Base-by-base conservation (phyloP, 176 grass and related monocot genomes). In the Paspalum vaginatum region DNA sequence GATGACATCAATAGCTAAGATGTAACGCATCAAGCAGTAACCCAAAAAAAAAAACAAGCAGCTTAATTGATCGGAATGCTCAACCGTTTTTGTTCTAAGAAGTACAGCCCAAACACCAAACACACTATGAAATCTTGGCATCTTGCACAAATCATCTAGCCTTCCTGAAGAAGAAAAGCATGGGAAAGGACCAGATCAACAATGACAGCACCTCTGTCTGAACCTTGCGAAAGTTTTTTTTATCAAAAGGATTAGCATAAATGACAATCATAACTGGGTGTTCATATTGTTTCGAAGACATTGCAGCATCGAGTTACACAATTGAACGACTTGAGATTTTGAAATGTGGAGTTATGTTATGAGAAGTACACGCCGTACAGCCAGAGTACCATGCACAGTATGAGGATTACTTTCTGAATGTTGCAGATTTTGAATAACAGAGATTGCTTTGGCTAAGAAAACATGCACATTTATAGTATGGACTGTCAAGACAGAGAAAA, bases 401-500 rank as follows among this genome's bases (percentile, higher is more conserved):
- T 58, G 41, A n/a, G 8, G 78, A 57, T 40, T 17, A 54, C 11
- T 16, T 45, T 43, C 2, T 5, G 11, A 37, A 76, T 55, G 50
- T 14, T 12, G 6, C 42, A 79, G 4, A 45, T 58, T 79, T 79
- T 10, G 68, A 68, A 41, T 16, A 45, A 79, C 53, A 25, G 8
- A 76, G 21, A 49, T 46, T 66, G 55, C 58, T 84, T 73, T 44
- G 38, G 76, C 20, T 46, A 72, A 49, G 32, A 1, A 32, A 32
- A 32, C 32, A 32, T 32, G 1, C 32, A 32, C 3, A 32, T 37
- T 24, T 68, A 10, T n/a, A 40, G 7, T 42, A 56, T 39, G 7
- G 39, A 14, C 24, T 70, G 51, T n/a, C n/a, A 82, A 1, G 32
- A 32, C 76, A 48, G 65, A 77, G 40, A 57, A 73, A 51, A 85